Evolutionary conservation across 352 stramenopile species (phyloP).

Genomic region (Phytophthora tubulina): DNA sequence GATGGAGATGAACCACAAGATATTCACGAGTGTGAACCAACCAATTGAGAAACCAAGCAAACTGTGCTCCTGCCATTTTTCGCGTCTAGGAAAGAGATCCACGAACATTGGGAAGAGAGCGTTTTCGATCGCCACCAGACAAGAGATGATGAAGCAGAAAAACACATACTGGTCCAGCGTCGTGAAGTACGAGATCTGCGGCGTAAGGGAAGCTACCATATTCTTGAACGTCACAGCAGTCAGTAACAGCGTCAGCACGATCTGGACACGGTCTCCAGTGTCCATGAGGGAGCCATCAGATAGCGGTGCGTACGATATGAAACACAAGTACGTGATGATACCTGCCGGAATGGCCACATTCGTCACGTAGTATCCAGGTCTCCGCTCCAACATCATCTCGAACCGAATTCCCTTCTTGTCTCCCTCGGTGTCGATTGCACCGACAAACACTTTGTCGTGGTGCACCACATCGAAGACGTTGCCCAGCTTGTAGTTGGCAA

Average conservation of each 20-base stretch:
- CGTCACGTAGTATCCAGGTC: slow-evolving; percentile 63
- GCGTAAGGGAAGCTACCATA: slow-evolving; percentile 57
- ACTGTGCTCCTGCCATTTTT: slow-evolving; percentile 42
- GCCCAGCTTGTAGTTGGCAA: slow-evolving; percentile 61
- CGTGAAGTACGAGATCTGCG: slow-evolving; percentile 76
- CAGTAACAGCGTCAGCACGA: slow-evolving; percentile 68
- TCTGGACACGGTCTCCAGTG: slow-evolving; percentile 59
- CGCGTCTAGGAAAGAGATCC: slow-evolving; percentile 19
- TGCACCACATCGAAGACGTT: slow-evolving; percentile 68
- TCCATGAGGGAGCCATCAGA: slow-evolving; percentile 51
- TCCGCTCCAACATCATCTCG: slow-evolving; percentile 67
- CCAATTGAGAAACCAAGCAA: slow-evolving; percentile 48
- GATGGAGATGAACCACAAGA: slow-evolving; percentile 45
- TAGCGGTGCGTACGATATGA: slow-evolving; percentile 58
- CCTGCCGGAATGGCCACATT: slow-evolving; percentile 58
- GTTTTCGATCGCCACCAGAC: slow-evolving; percentile 64
- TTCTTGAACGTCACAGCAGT: slow-evolving; percentile 76
- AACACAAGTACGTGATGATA: slow-evolving; percentile 68
- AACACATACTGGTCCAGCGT: slow-evolving; percentile 72
- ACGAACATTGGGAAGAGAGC: slow-evolving; percentile 55
- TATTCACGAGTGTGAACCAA: slow-evolving; percentile 54
- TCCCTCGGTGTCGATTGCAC: slow-evolving; percentile 44
- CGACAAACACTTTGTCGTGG: slow-evolving; percentile 62
- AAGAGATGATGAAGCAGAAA: slow-evolving; percentile 71
- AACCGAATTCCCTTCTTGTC: slow-evolving; percentile 60